Conservation (phyloP, 2,329 filamentous ascomycete species). For the Microcyclospora pomicola region DNA sequence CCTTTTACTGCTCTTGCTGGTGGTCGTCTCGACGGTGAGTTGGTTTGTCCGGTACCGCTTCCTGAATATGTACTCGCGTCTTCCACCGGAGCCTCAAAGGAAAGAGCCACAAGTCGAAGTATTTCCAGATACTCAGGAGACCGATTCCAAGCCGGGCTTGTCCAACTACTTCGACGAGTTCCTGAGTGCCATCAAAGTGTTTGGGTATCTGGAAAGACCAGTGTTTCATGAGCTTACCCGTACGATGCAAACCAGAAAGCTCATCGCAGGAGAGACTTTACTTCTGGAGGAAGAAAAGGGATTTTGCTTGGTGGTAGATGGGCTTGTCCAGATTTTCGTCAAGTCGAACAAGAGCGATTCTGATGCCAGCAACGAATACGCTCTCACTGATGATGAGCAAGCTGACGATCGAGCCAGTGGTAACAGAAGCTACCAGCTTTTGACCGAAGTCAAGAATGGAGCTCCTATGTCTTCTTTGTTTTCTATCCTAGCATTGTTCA, state of each 20-base stretch:
- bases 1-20: slow-evolving; percentile 66
- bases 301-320: slow-evolving; percentile 94
- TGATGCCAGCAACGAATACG: slow-evolving; percentile 27
- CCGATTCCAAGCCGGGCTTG: slow-evolving; percentile 75
- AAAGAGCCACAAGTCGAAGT: slow-evolving; percentile 93
- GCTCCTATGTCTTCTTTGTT: slow-evolving; percentile 97
- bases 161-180: slow-evolving; percentile 98
- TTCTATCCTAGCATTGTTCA: slow-evolving; percentile 92
- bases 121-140: slow-evolving; percentile 84
- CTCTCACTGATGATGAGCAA: slow-evolving; percentile 36
- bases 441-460: slow-evolving; percentile 95
- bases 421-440: slow-evolving; percentile 78
- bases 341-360: slow-evolving; percentile 54
- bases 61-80: slow-evolving; percentile 88
- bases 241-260: slow-evolving; percentile 94
- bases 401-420: slow-evolving; percentile 50
- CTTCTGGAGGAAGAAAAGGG: slow-evolving; percentile 95
- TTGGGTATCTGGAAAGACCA: slow-evolving; percentile 88
- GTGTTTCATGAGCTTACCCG: slow-evolving; percentile 96
- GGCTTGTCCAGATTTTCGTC: slow-evolving; percentile 92
- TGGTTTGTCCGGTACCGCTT: slow-evolving; percentile 95
- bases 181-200: slow-evolving; percentile 95
- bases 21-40: slow-evolving; percentile 68
- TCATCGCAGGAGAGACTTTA: slow-evolving; percentile 90
- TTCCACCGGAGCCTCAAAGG: slow-evolving; percentile 86